Evolutionary conservation across 2,329 filamentous ascomycete species (phyloP).

Genomic region (Penicillium oxalicum): DNA sequence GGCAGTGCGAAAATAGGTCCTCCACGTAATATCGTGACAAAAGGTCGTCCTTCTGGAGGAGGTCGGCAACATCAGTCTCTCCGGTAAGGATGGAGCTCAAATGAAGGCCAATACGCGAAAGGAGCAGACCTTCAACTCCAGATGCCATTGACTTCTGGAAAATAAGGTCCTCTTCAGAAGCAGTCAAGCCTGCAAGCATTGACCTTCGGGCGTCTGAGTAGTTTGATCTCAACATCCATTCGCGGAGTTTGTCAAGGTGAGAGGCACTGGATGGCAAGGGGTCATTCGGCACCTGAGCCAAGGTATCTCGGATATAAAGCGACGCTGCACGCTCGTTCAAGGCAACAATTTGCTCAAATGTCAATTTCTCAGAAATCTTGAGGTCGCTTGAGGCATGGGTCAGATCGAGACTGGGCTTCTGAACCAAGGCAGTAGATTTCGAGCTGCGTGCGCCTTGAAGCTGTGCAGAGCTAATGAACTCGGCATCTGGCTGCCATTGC

Average conservation of each 20-base stretch:
- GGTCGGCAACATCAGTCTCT: background rate
- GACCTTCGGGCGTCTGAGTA: background rate
- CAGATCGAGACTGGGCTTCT: background rate
- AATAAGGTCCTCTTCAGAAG: background rate
- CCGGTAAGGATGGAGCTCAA: background rate
- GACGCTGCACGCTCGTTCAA: background rate
- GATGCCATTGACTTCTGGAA: background rate
- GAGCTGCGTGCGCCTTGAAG: background rate
- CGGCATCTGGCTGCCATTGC: background rate
- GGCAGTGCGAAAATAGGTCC: background rate
- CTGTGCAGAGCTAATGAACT: background rate
- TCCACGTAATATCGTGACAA: background rate
- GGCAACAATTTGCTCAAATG: background rate
- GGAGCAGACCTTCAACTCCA: background rate
- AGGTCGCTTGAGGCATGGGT: background rate
- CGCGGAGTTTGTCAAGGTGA: background rate
- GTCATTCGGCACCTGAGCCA: background rate
- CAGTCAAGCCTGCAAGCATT: background rate
- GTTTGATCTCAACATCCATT: background rate
- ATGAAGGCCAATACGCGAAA: background rate
- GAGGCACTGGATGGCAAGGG: background rate
- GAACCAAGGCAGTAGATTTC: background rate
- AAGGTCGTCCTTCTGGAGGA: background rate
- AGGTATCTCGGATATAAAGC: background rate
- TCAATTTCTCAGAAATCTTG: background rate